phyloP scores from a whole-genome alignment of 129 eudicot genomes.

The Flaveria bidentis region DNA sequence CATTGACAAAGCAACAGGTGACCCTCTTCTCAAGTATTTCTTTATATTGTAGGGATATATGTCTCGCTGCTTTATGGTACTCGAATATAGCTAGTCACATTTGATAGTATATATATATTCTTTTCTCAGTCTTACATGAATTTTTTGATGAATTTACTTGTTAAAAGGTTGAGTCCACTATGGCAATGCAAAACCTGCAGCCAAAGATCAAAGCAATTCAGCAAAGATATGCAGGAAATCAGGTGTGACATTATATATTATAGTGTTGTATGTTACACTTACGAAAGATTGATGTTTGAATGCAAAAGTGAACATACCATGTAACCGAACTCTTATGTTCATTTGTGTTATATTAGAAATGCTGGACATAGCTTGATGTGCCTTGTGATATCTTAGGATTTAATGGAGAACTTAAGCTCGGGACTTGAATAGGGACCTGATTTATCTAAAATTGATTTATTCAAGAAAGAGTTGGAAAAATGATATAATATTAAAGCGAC shows the following conservation, averaged over 20 bases:
- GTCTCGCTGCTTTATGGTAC: slow-evolving; percentile 5
- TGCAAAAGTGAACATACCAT: slow-evolving; percentile 28
- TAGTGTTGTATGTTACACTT: neutral
- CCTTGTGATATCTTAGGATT: slow-evolving; percentile 11
- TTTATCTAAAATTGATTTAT: slow-evolving; percentile 13
- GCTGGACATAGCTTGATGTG: slow-evolving; percentile 19
- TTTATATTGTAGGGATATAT: neutral
- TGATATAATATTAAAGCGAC: neutral
- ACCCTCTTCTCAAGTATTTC: slow-evolving; percentile 17
- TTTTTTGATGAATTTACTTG: slow-evolving; percentile 21
- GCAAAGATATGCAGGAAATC: slow-evolving; percentile 97
- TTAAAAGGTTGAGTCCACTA: slow-evolving; percentile 85
- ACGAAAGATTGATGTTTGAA: neutral
- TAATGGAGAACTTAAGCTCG: neutral
- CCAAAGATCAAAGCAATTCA: slow-evolving; percentile 98
- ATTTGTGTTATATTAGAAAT: neutral
- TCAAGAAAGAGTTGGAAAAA: slow-evolving; percentile 17
- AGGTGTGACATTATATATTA: slow-evolving; percentile 45
- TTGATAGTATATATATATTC: neutral
- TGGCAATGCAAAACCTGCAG: slow-evolving; percentile 98
- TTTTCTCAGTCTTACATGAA: neutral
- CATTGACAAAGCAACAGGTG: slow-evolving; percentile 99
- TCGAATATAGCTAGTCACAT: neutral
- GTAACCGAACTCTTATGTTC: slow-evolving; percentile 9
- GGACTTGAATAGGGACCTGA: slow-evolving; percentile 3